A percentile compares a stretch with the other conserved stretches of the same genome.
These are phyloP conservation scores for Balamuthia mandrillaris DNA, from an alignment of 208 protist species.

Conservation along the genomic window DNA sequence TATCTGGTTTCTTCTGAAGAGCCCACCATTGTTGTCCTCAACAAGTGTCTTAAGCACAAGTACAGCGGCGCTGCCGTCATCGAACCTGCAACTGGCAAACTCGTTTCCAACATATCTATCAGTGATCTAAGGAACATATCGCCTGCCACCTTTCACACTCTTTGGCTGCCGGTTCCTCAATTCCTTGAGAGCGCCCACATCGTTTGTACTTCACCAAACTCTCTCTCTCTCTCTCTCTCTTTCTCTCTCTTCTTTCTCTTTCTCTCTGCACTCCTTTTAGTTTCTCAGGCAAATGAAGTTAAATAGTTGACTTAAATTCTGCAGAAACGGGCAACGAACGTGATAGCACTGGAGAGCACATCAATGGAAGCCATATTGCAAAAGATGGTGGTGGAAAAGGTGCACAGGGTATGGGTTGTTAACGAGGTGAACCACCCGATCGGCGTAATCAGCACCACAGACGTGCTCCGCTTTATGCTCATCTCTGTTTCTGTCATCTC, in stretches of 20 bases:
- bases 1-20: background rate
- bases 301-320: no score
- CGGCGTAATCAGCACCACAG: conserved; percentile 22
- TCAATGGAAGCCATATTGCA: no score
- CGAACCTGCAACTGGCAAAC: background rate
- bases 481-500: no score
- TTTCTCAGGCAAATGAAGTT: no score
- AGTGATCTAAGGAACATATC: conserved; percentile 13
- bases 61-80: conserved; percentile 23
- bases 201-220: background rate
- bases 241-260: background rate
- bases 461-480: conserved; percentile 14
- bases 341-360: no score
- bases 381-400: no score
- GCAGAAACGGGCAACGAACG: no score
- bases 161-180: conserved; percentile 23
- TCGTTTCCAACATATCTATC: conserved; percentile 5
- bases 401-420: background rate
- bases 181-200: background rate
- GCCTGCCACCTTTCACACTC: background rate
- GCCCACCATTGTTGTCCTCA: conserved; percentile 9
- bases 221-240: background rate
- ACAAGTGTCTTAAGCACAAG: conserved; percentile 20
- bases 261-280: background rate
- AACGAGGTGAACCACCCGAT: background rate